phyloP scores from a whole-genome alignment of 129 eudicot genomes.

The Sambucus nigra region DNA sequence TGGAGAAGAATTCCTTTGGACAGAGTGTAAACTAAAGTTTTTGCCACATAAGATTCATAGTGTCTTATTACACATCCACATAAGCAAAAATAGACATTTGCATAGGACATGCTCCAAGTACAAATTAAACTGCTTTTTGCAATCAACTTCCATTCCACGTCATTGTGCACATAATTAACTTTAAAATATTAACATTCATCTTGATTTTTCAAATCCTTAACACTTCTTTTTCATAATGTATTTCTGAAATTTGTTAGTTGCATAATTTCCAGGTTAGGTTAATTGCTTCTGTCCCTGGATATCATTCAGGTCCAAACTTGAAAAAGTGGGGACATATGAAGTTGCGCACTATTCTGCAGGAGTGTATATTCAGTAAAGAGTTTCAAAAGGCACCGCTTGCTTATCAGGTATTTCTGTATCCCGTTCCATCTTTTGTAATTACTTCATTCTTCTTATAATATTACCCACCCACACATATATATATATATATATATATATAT shows the following conservation, averaged over 20 bases:
- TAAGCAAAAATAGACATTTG: too few relatives aligned
- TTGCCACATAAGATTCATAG: too few relatives aligned
- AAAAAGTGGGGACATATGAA: conserved; percentile 99
- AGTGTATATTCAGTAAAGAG: conserved; percentile 55
- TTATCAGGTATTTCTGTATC: conserved; percentile 61
- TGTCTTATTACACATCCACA: too few relatives aligned
- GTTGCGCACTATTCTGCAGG: conserved; percentile 68
- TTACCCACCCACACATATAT: too few relatives aligned
- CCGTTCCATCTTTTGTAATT: neutral
- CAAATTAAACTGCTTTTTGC: too few relatives aligned
- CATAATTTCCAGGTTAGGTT: conserved; percentile 65
- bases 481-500: too few relatives aligned
- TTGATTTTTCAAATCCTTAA: neutral
- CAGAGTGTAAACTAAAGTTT: too few relatives aligned
- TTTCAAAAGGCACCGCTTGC: conserved; percentile 77
- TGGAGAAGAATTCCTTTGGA: too few relatives aligned
- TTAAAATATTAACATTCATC: neutral
- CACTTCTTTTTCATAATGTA: neutral
- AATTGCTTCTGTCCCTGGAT: conserved; percentile 95
- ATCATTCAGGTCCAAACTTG: conserved; percentile 74
- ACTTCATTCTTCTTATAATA: too few relatives aligned
- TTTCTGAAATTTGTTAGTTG: neutral
- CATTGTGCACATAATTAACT: too few relatives aligned
- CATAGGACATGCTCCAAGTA: too few relatives aligned
- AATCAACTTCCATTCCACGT: too few relatives aligned